A percentile compares a stretch with the other conserved stretches of the same genome.
Conservation (phyloP, 257 asterid species). For the Cinchona pubescens region DNA sequence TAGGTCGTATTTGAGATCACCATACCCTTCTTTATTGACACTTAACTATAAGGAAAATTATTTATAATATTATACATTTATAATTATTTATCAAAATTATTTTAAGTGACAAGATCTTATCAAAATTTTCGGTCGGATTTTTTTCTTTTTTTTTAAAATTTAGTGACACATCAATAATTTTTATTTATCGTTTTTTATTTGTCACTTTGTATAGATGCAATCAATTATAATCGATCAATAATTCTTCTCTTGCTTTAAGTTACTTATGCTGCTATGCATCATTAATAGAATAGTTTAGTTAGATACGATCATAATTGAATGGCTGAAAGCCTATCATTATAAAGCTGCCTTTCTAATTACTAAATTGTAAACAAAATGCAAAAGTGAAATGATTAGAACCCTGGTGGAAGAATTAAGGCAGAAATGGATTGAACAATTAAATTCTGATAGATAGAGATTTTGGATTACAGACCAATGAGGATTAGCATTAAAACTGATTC, state of each 20-base stretch:
- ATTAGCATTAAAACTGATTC: no score
- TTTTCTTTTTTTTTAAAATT: no score
- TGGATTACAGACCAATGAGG: no score
- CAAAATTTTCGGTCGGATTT: no score
- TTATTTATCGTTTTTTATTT: no score
- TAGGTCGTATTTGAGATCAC: slow-evolving; percentile 16
- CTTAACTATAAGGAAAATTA: no score
- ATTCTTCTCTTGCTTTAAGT: background rate
- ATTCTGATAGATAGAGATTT: no score
- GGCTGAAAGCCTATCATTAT: background rate
- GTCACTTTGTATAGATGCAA: no score
- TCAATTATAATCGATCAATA: background rate
- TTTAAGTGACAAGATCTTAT: no score
- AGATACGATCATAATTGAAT: slow-evolving; percentile 7
- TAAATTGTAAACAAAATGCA: background rate
- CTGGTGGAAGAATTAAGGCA: background rate
- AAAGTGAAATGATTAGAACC: background rate
- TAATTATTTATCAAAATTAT: no score
- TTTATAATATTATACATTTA: no score
- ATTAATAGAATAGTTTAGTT: background rate
- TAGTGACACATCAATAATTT: no score
- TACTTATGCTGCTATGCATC: background rate
- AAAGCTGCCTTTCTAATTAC: background rate
- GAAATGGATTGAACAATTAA: background rate
- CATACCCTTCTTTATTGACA: slow-evolving; percentile 3